These are phyloP conservation scores for Mucor ambiguus DNA, from an alignment of 371 early-diverging fungal species.

Conservation along the genomic window DNA sequence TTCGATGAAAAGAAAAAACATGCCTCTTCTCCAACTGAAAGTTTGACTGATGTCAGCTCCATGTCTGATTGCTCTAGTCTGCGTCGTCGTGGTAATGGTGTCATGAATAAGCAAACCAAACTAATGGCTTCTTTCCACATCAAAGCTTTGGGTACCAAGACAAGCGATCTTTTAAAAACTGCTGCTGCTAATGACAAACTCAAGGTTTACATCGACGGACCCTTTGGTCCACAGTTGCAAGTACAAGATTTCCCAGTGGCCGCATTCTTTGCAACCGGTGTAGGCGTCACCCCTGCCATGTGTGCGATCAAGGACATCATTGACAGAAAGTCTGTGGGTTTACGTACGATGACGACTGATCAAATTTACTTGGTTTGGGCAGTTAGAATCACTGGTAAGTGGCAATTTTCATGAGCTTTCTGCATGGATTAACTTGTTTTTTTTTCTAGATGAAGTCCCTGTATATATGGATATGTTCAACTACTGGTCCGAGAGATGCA, in stretches of 20 bases:
- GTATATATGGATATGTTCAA: constrained; percentile 34
- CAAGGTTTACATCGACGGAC: constrained; percentile 42
- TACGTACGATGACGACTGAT: constrained; percentile 35
- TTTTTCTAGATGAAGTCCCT: constrained; percentile 31
- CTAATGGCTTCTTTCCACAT: constrained; percentile 38
- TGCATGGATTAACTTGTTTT: background rate
- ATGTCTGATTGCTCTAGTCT: constrained; percentile 20
- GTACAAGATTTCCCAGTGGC: constrained; percentile 41
- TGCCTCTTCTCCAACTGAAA: background rate
- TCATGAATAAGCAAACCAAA: constrained; percentile 3
- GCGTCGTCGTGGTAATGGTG: constrained; percentile 25
- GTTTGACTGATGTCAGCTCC: constrained; percentile 3
- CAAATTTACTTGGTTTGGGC: constrained; percentile 42
- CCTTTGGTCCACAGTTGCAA: constrained; percentile 42
- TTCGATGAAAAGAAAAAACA: background rate
- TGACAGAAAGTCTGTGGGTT: constrained; percentile 35
- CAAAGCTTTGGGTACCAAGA: constrained; percentile 43
- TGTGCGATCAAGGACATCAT: constrained; percentile 41
- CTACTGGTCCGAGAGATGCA: constrained; percentile 28
- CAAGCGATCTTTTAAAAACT: constrained; percentile 19
- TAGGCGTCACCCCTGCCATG: constrained; percentile 48
- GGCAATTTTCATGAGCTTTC: background rate
- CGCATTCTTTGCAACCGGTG: constrained; percentile 40
- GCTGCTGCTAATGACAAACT: constrained; percentile 14
- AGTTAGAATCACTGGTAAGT: constrained; percentile 32